These are phyloP conservation scores for Komagataella pseudopastoris DNA, from an alignment of 805 yeast species.

Conservation along the genomic window DNA sequence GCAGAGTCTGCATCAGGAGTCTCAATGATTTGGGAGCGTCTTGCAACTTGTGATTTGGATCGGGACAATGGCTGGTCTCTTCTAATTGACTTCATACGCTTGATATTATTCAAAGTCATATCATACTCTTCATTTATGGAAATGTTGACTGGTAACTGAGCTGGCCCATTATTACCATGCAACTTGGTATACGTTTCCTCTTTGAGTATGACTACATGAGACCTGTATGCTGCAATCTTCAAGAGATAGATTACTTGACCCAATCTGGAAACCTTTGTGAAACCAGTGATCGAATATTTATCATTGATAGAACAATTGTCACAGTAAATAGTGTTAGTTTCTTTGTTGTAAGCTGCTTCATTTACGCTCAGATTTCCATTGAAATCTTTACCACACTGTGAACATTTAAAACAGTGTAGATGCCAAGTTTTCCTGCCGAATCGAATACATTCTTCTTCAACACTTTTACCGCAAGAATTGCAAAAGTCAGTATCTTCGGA, in stretches of 20 bases:
- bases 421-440: constrained; percentile 72
- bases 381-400: constrained; percentile 34
- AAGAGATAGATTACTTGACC: constrained; percentile 64
- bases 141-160: background rate
- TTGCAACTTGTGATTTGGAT: constrained; percentile 43
- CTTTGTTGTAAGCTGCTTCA: constrained; percentile 31
- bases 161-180: background rate
- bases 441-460: constrained; percentile 71
- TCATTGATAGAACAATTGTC: constrained; percentile 43
- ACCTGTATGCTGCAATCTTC: constrained; percentile 74
- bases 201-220: constrained; percentile 41
- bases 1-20: constrained; percentile 38
- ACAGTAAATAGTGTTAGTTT: constrained; percentile 33
- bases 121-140: constrained; percentile 24
- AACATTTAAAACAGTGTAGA: constrained; percentile 54
- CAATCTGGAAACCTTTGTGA: constrained; percentile 51
- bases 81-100: constrained; percentile 60
- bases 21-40: constrained; percentile 54
- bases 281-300: constrained; percentile 36
- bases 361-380: constrained; percentile 22
- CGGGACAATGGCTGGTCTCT: constrained; percentile 43
- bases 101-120: constrained; percentile 62
- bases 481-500: constrained; percentile 67
- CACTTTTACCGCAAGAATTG: constrained; percentile 52
- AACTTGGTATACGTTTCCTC: constrained; percentile 7